Conservation (phyloP, 2,329 filamentous ascomycete species). For the Nannizziopsis arthrosporioides region DNA sequence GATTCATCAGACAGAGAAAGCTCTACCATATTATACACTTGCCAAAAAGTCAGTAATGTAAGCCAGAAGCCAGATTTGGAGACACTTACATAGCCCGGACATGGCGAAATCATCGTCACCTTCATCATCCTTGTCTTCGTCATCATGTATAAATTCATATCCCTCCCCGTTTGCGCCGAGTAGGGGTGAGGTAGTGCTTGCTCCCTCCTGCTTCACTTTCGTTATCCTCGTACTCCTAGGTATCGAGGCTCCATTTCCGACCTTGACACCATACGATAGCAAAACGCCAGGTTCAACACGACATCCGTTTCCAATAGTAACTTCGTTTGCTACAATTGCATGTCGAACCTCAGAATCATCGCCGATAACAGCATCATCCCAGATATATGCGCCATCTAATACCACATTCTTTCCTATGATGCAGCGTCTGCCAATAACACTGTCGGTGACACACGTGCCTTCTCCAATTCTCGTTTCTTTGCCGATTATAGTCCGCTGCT, state of each 20-base stretch:
- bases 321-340: conserved; percentile 65
- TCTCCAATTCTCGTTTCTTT: conserved; percentile 63
- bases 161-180: conserved; percentile 50
- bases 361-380: conserved; percentile 69
- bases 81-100: conserved; percentile 16
- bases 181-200: conserved; percentile 40
- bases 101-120: conserved; percentile 54
- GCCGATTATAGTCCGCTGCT: conserved; percentile 62
- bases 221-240: conserved; percentile 34
- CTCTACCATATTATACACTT: conserved; percentile 43
- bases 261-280: conserved; percentile 64
- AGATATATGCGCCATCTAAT: conserved; percentile 71
- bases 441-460: conserved; percentile 57
- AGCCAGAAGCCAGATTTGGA: not conserved
- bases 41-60: not conserved
- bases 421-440: conserved; percentile 72
- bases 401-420: conserved; percentile 74
- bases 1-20: conserved; percentile 40
- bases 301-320: conserved; percentile 58
- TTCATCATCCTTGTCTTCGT: conserved; percentile 55
- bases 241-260: conserved; percentile 49
- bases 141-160: conserved; percentile 53
- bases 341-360: conserved; percentile 60
- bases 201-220: conserved; percentile 34
- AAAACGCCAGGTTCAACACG: conserved; percentile 60